Percentiles rank a stretch among this genome's conserved stretches.
phyloP scores from a whole-genome alignment of 306 rosid genomes.

The Vigna reflexopilosa region DNA sequence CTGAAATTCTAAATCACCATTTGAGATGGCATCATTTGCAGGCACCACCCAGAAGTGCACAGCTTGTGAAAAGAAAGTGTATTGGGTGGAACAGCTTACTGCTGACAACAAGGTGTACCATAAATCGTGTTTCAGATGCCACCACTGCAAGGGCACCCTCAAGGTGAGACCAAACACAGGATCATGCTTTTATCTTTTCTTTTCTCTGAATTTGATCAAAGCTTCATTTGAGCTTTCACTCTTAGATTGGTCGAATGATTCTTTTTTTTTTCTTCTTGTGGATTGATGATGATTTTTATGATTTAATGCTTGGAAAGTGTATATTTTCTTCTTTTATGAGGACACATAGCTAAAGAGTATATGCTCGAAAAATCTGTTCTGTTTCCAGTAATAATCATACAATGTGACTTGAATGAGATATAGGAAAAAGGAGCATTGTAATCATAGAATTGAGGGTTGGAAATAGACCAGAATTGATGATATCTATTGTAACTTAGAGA shows the following conservation, averaged over 20 bases:
- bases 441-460: background rate
- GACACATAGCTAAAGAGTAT: background rate
- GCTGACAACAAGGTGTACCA: constrained; percentile 88
- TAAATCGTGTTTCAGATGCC: constrained; percentile 92
- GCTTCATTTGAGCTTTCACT: constrained; percentile 3
- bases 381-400: background rate
- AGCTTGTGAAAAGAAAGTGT: constrained; percentile 92
- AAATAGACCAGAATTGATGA: background rate
- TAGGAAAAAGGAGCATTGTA: background rate
- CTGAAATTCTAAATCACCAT: too few species aligned
- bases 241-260: background rate
- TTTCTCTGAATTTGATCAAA: constrained; percentile 16
- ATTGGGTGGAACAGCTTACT: constrained; percentile 85
- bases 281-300: constrained; percentile 37
- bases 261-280: constrained; percentile 5
- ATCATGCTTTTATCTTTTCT: constrained; percentile 25
- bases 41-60: constrained; percentile 93
- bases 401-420: constrained; percentile 11
- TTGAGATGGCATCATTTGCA: too few species aligned
- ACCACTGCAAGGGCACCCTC: constrained; percentile 97
- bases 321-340: background rate
- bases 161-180: constrained; percentile 52
- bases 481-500: background rate
- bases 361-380: constrained; percentile 14
- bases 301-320: background rate